phyloP scores from a whole-genome alignment of 371 early-diverging fungal species.

The Mucor racemosus region DNA sequence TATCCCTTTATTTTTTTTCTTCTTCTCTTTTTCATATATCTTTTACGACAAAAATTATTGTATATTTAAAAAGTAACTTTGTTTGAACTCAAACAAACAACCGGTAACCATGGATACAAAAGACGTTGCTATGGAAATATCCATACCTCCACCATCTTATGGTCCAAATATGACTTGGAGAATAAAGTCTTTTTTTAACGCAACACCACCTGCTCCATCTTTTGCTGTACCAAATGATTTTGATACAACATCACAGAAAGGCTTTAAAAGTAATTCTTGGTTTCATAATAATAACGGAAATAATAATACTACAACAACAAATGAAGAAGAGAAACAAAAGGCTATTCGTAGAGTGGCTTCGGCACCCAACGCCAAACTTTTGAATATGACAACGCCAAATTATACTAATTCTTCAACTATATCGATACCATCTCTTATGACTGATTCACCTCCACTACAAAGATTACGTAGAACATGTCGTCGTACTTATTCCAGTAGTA shows the following conservation, averaged over 20 bases:
- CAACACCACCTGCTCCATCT: slow-evolving; percentile 22
- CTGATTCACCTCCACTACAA: slow-evolving; percentile 19
- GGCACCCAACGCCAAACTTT: slow-evolving; percentile 48
- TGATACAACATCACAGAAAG: slow-evolving; percentile 35
- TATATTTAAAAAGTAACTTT: slow-evolving; percentile 4
- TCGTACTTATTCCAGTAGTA: slow-evolving; percentile 76
- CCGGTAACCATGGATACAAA: slow-evolving; percentile 17
- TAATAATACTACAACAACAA: slow-evolving; percentile 2
- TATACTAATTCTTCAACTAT: slow-evolving; percentile 31
- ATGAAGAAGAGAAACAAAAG: slow-evolving; percentile 23
- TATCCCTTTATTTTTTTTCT: neutral
- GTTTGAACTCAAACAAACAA: slow-evolving; percentile 12
- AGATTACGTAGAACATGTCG: slow-evolving; percentile 27
- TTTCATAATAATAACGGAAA: slow-evolving; percentile 32
- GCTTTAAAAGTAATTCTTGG: slow-evolving; percentile 52
- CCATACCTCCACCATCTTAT: slow-evolving; percentile 52
- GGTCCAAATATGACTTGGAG: slow-evolving; percentile 37
- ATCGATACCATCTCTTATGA: slow-evolving; percentile 24
- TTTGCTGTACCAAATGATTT: slow-evolving; percentile 43
- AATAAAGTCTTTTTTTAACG: slow-evolving; percentile 43
- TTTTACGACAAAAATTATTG: neutral
- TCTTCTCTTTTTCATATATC: neutral
- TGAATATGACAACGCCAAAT: slow-evolving; percentile 26
- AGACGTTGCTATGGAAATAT: slow-evolving; percentile 36
- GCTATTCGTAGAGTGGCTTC: slow-evolving; percentile 58